These are phyloP conservation scores for Nakazawaea ambrosiae DNA, from an alignment of 805 yeast species.

Conservation along the genomic window DNA sequence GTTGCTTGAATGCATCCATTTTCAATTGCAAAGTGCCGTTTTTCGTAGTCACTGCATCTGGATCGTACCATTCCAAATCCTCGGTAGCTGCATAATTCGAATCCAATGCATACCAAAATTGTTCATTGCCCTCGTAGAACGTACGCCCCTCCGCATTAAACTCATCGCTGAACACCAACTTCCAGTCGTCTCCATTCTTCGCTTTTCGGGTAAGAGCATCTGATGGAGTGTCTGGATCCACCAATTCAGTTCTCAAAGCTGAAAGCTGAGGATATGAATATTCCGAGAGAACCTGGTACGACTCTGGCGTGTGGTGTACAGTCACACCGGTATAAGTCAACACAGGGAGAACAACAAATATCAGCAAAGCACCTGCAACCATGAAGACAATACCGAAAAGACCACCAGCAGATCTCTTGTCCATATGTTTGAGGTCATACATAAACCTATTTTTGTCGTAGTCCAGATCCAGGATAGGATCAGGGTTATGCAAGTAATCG, in stretches of 20 bases:
- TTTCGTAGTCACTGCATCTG: slow-evolving; percentile 36
- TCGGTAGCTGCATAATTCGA: slow-evolving; percentile 39
- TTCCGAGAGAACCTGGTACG: slow-evolving; percentile 34
- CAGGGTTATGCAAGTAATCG: slow-evolving; percentile 85
- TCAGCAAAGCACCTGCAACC: slow-evolving; percentile 44
- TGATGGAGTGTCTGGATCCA: slow-evolving; percentile 59
- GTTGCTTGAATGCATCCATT: slow-evolving; percentile 36
- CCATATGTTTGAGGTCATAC: slow-evolving; percentile 52
- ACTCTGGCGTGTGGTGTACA: slow-evolving; percentile 10
- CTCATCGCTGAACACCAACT: slow-evolving; percentile 40
- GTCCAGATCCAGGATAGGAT: slow-evolving; percentile 75
- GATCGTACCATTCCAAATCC: slow-evolving; percentile 47
- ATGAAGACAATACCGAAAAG: slow-evolving; percentile 44
- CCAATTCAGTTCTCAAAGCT: slow-evolving; percentile 42
- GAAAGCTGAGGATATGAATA: slow-evolving; percentile 45
- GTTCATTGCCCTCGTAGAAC: slow-evolving; percentile 41
- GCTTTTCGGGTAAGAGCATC: slow-evolving; percentile 33
- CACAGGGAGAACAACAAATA: slow-evolving; percentile 68
- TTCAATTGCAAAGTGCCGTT: slow-evolving; percentile 32
- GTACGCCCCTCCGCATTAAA: slow-evolving; percentile 42
- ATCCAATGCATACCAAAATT: slow-evolving; percentile 38
- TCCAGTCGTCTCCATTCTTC: slow-evolving; percentile 30
- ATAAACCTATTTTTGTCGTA: slow-evolving; percentile 54
- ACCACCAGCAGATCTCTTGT: slow-evolving; percentile 50
- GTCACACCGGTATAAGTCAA: slow-evolving; percentile 62